Base-by-base conservation (phyloP, 306 rosid species). In the Acmispon strigosus region DNA sequence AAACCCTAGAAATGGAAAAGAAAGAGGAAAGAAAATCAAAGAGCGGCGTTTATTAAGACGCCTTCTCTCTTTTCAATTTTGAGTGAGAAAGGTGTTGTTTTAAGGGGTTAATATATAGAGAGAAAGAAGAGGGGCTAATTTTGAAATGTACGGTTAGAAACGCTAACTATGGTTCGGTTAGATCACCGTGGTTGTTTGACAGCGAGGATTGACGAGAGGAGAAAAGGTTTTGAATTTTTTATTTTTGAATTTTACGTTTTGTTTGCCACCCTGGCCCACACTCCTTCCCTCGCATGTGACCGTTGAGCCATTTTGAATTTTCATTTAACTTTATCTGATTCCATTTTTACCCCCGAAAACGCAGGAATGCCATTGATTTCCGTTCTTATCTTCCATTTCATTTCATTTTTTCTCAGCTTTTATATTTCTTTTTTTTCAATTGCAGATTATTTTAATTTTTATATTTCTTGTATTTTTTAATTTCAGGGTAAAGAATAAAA, bases 1-100 rank as follows among this genome's bases (percentile, higher is more conserved):
- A 62, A 54, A 70, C 18, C 20, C 58, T 36, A 36, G n/a, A 20
- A 18, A 8, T 0, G 10, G 13, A 18, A 47, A 2, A 22, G 6
- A 10, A 5, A 3, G 11, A 13, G 16, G 29, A 39, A 13, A 4
- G 41, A 37, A 5, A 0, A 2, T 10, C 11, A 22, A 14, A 0
- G 13, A 71, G 53, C 37, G 85, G 91, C 95, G 95, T 86, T 80
- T 88, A 88, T 82, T 66, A 88, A 86, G 91, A 88, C 95, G 95
- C 95, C 89, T 81, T 61, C 39, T 59, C 64, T 56, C 13, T 48
- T 44, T 53, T 24, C 3, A 2, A 13, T 18, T n/a, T 15, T 13
- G 19, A 12, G 44, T 51, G 8, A 9, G 37, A 1, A 8, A 6
- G 1, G 6, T 32, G 37, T 4, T 0, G 6, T 4, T 0, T 32